Percentiles rank a stretch among this genome's conserved stretches.
Conservation (phyloP, 352 stramenopile genomes). For the Aphanomyces stellatus region DNA sequence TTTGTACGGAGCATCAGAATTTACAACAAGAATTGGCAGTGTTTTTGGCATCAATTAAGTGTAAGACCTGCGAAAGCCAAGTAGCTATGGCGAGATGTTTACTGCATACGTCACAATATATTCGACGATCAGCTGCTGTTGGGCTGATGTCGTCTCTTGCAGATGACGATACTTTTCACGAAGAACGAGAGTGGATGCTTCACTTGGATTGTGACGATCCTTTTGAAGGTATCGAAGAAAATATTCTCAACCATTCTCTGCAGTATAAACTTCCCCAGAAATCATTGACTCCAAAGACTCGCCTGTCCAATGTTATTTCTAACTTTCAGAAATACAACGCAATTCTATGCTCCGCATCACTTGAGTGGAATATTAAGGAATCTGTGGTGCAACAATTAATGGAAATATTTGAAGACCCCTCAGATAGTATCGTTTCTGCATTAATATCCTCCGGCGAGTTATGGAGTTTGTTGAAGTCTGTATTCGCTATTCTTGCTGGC, state of each 20-base stretch:
- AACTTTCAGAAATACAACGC: background rate
- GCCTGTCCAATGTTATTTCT: background rate
- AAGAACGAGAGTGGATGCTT: background rate
- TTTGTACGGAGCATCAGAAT: background rate
- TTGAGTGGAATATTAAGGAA: constrained; percentile 9
- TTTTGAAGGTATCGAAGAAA: background rate
- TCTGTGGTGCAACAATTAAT: background rate
- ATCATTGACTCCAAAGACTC: background rate
- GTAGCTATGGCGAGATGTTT: background rate
- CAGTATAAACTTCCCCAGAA: background rate
- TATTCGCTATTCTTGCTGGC: background rate
- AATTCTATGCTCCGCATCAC: background rate
- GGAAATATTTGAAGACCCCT: background rate
- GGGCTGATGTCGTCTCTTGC: background rate
- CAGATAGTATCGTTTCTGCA: background rate
- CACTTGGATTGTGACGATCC: background rate
- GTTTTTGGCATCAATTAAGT: background rate
- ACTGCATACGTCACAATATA: constrained; percentile 1
- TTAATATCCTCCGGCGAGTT: background rate
- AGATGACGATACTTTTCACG: background rate
- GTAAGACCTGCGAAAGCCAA: background rate
- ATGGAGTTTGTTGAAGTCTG: background rate
- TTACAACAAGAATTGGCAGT: background rate
- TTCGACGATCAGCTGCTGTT: background rate
- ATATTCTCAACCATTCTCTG: background rate